Base-by-base conservation (phyloP, 2,329 filamentous ascomycete genomes). In the Penicillium oxalicum region DNA sequence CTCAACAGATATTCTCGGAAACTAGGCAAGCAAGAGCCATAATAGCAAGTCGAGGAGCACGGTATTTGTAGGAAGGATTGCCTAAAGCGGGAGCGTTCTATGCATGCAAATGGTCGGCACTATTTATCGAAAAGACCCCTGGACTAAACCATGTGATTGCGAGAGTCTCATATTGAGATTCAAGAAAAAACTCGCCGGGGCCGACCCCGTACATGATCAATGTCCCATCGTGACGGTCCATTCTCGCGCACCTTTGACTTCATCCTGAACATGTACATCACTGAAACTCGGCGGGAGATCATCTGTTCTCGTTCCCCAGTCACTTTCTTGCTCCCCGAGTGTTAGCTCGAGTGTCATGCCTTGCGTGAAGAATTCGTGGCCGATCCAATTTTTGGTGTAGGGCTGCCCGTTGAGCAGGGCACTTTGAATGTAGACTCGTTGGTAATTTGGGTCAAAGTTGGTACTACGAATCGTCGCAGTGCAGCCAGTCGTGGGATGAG, bases 351-450 rank as follows among this genome's bases (percentile, higher is more conserved):
- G 70, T 53, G 80, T 75, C 38, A 78, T 78, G 1, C 84, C 84
- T 26, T 84, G 75, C 0, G 78, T 72, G 61, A 86, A 87, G 60
- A 87, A 87, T 40, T 73, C 77, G 63, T 87, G 84, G 46, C 77
- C 76, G 26, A 87, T 70, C 83, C 83, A 87, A 62, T 79, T 87
- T 67, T 73, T 79, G 0, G 73, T 79, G 53, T 84, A 87, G 0
- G 71, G 63, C 55, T 73, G 53, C 2, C 84, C 83, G 59, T 87
- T 64, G 12, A 87, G 67, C 7, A 74, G 86, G 1, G 81, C 84
- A 41, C 70, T 80, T 69, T 87, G 83, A 9, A 87, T 80, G 54
- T 79, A 87, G 0, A 86, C 74, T 33, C 74, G 75, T 54, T 71
- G 59, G 54, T 83, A 82, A 0, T 49, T 57, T 0, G 77, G 61